Percentiles rank a stretch among this genome's conserved stretches.
These are phyloP conservation scores for Irpex rosettiformis DNA, from an alignment of 1,284 basidiomycete genomes.

Conservation along the genomic window DNA sequence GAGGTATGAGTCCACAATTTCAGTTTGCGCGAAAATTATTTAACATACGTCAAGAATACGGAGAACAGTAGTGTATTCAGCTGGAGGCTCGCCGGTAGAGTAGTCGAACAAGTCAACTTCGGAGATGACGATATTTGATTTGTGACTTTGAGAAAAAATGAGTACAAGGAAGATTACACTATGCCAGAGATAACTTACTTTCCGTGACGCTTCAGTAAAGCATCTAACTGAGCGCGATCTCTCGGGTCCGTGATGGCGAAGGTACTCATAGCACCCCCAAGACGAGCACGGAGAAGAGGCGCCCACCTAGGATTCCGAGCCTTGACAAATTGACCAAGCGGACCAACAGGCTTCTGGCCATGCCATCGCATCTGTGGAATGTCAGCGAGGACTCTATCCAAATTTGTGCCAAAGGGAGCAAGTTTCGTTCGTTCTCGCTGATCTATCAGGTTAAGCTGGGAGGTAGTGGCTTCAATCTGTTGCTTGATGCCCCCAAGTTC, in stretches of 20 bases:
- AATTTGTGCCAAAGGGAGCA: slow-evolving; percentile 61
- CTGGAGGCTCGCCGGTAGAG: slow-evolving; percentile 60
- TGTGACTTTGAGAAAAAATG: slow-evolving; percentile 24
- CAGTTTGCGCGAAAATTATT: neutral
- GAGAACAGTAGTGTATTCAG: slow-evolving; percentile 68
- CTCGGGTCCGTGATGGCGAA: slow-evolving; percentile 77
- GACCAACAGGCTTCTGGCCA: slow-evolving; percentile 78
- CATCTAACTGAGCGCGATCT: slow-evolving; percentile 64
- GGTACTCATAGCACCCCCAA: slow-evolving; percentile 61
- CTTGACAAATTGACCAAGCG: slow-evolving; percentile 80
- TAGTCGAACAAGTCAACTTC: slow-evolving; percentile 79
- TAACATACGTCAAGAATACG: slow-evolving; percentile 75
- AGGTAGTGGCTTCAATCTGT: slow-evolving; percentile 40
- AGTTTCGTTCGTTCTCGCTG: slow-evolving; percentile 52
- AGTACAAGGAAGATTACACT: neutral
- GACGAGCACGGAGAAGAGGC: slow-evolving; percentile 59
- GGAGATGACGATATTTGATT: slow-evolving; percentile 58
- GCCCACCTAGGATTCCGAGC: slow-evolving; percentile 75
- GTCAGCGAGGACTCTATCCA: slow-evolving; percentile 53
- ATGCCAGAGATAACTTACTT: slow-evolving; percentile 45
- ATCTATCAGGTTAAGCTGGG: slow-evolving; percentile 44
- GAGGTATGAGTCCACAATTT: neutral
- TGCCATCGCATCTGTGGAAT: slow-evolving; percentile 62
- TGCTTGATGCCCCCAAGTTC: slow-evolving; percentile 27
- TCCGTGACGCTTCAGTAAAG: slow-evolving; percentile 49